phyloP scores from a whole-genome alignment of 345 rosid species.

The Camelina sativa region DNA sequence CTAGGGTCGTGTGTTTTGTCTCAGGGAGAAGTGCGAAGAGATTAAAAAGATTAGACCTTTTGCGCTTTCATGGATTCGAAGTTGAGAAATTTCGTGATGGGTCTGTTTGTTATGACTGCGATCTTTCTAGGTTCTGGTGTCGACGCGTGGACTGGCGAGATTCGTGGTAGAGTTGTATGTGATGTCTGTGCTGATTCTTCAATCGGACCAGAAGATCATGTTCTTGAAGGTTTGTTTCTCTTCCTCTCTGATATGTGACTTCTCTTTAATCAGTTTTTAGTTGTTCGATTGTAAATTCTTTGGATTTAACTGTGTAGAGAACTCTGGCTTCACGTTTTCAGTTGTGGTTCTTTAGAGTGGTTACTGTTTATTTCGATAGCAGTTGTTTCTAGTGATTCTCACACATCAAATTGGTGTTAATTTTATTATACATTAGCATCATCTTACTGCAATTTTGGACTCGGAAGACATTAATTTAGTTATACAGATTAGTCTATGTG shows the following conservation, averaged over 20 bases:
- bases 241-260: not conserved
- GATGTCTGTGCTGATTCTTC: conserved; percentile 92
- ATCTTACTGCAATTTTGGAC: not conserved
- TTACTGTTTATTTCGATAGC: not conserved
- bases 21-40: conserved; percentile 7
- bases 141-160: conserved; percentile 90
- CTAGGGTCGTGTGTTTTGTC: conserved; percentile 1
- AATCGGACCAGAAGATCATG: conserved; percentile 93
- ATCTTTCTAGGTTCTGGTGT: conserved; percentile 47
- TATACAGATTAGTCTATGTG: not conserved
- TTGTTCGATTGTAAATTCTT: not conserved
- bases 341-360: not conserved
- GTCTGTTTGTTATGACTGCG: conserved; percentile 43
- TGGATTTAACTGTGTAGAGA: conserved; percentile 2
- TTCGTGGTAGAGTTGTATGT: conserved; percentile 90
- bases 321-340: conserved; percentile 5
- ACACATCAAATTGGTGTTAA: conserved; percentile 18
- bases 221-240: conserved; percentile 65
- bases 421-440: not conserved
- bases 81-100: conserved; percentile 45
- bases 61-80: conserved; percentile 49
- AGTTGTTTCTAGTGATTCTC: conserved; percentile 8
- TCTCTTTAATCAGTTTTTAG: not conserved
- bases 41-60: conserved; percentile 13
- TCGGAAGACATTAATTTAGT: not conserved